Percentiles rank a stretch among this genome's conserved stretches.
Conservation (phyloP, 2,329 filamentous ascomycete species). For the Parastagonospora nodorum region DNA sequence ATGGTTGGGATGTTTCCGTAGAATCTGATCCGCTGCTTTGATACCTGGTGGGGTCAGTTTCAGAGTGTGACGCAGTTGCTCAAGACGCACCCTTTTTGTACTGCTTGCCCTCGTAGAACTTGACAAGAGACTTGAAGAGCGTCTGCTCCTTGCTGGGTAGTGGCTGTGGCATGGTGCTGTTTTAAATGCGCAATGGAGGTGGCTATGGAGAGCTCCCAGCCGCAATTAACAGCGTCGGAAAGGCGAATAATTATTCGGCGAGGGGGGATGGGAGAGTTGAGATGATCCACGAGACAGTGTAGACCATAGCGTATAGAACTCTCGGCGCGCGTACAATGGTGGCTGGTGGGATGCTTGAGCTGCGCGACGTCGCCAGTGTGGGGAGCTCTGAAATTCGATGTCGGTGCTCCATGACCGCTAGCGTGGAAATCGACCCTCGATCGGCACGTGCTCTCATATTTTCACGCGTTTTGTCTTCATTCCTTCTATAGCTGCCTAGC, state of each 20-base stretch:
- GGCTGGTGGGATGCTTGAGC: constrained; percentile 10
- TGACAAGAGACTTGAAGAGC: constrained; percentile 92
- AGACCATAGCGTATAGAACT: constrained; percentile 14
- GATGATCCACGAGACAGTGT: constrained; percentile 8
- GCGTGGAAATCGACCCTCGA: constrained; percentile 5
- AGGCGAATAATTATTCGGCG: constrained; percentile 2
- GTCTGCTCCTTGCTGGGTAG: constrained; percentile 86
- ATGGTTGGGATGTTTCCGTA: constrained; percentile 93
- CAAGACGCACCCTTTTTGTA: constrained; percentile 76
- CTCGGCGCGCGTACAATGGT: constrained; percentile 1
- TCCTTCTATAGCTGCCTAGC: no score
- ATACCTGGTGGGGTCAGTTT: constrained; percentile 63
- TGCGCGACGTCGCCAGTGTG: constrained; percentile 32
- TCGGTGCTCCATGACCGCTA: constrained; percentile 31
- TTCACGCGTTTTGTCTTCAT: no score
- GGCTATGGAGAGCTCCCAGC: constrained; percentile 15
- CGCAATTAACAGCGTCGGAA: constrained; percentile 10
- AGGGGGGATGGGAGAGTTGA: constrained; percentile 1
- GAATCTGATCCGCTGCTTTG: constrained; percentile 94
- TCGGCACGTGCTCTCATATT: constrained; percentile 23
- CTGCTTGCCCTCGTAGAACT: constrained; percentile 96
- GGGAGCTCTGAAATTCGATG: constrained; percentile 41
- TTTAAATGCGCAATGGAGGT: constrained; percentile 3
- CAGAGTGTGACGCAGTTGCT: constrained; percentile 7
- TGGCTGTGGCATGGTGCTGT: constrained; percentile 68